Evolutionary conservation across 225 moss, liverwort and hornwort species (phyloP).

Genomic region (Marchantia paleacea): DNA sequence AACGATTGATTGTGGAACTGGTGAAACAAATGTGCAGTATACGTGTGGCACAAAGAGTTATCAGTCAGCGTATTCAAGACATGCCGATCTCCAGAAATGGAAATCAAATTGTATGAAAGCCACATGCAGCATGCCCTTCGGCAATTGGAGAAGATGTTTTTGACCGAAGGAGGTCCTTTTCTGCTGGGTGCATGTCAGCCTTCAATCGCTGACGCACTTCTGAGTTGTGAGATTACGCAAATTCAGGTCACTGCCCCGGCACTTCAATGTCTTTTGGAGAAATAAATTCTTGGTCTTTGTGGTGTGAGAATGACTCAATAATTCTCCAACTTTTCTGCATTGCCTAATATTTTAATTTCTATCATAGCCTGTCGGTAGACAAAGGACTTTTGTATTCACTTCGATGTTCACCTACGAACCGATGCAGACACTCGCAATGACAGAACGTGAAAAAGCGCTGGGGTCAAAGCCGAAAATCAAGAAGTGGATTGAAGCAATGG

Average conservation of each 20-base stretch:
- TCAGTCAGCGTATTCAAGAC: background rate
- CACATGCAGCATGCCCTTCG: constrained; percentile 43
- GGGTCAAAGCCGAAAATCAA: constrained; percentile 44
- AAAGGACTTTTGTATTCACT: too few relatives aligned
- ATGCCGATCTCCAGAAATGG: background rate
- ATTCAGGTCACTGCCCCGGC: constrained; percentile 58
- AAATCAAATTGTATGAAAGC: constrained; percentile 14
- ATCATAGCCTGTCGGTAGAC: background rate
- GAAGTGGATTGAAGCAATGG: constrained; percentile 50
- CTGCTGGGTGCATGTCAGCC: constrained; percentile 50
- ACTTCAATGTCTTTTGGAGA: background rate
- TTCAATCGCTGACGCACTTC: constrained; percentile 74
- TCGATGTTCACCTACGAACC: too few relatives aligned
- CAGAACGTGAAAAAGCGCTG: constrained; percentile 39
- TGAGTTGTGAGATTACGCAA: constrained; percentile 65
- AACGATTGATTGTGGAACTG: background rate
- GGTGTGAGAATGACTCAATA: background rate
- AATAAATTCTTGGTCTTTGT: too few relatives aligned
- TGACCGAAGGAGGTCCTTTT: constrained; percentile 57
- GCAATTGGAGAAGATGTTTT: constrained; percentile 55
- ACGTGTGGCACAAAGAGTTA: background rate
- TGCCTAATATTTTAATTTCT: background rate
- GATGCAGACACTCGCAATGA: constrained; percentile 50
- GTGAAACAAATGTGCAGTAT: background rate
- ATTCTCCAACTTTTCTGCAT: background rate